These are phyloP conservation scores for Colletotrichum horii DNA, from an alignment of 2,329 filamentous ascomycete genomes.

Conservation along the genomic window DNA sequence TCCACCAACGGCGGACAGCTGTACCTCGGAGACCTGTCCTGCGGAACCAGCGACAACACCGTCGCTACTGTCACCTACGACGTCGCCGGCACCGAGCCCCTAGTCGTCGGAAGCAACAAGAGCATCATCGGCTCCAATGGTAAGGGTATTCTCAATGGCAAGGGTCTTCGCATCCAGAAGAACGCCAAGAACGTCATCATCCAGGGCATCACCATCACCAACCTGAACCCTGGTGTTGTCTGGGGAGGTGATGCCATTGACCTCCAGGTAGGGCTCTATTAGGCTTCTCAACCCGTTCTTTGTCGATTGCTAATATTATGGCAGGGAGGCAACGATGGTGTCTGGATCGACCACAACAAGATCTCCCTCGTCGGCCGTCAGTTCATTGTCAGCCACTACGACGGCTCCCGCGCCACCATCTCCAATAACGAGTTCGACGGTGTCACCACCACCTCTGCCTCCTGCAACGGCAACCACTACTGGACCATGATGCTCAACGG, in stretches of 20 bases:
- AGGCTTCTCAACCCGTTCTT: neutral
- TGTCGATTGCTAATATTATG: slow-evolving; percentile 19
- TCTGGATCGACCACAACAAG: slow-evolving; percentile 42
- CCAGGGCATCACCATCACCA: slow-evolving; percentile 52
- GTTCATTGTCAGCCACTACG: slow-evolving; percentile 42
- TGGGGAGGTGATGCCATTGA: slow-evolving; percentile 41
- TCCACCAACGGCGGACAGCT: slow-evolving; percentile 30
- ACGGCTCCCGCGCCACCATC: slow-evolving; percentile 36
- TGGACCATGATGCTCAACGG: slow-evolving; percentile 37
- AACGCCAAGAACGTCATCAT: slow-evolving; percentile 55
- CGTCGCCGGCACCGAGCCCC: slow-evolving; percentile 25
- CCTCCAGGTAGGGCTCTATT: neutral
- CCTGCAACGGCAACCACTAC: slow-evolving; percentile 36
- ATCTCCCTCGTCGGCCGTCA: slow-evolving; percentile 45
- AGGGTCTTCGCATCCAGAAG: slow-evolving; percentile 48
- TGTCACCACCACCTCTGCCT: slow-evolving; percentile 33
- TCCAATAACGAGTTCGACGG: slow-evolving; percentile 45
- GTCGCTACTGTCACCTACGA: slow-evolving; percentile 32
- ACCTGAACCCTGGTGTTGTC: slow-evolving; percentile 45
- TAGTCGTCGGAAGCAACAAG: slow-evolving; percentile 32
- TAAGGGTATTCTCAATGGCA: slow-evolving; percentile 35
- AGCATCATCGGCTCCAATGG: slow-evolving; percentile 28
- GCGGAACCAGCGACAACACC: slow-evolving; percentile 21
- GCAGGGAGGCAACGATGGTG: slow-evolving; percentile 29
- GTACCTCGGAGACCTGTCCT: slow-evolving; percentile 11